Evolutionary conservation across 2,329 filamentous ascomycete genomes (phyloP).

Genomic region (Pleoardoris graminearum): DNA sequence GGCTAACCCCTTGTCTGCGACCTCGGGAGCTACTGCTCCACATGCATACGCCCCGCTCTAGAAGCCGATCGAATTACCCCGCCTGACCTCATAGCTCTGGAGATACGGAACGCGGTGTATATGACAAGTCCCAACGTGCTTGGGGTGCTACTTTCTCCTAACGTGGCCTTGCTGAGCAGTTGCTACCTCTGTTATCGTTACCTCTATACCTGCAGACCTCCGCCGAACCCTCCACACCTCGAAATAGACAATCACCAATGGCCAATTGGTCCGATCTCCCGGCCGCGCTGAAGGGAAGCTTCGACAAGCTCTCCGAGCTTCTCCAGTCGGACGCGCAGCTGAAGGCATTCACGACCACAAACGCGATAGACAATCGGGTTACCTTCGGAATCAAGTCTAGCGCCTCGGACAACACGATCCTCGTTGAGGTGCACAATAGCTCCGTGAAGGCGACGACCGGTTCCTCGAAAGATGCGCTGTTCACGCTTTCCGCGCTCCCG

Average conservation of each 20-base stretch:
- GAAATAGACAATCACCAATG: no score
- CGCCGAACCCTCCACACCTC: no score
- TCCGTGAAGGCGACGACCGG: conserved; percentile 33
- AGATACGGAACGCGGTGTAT: conserved; percentile 13
- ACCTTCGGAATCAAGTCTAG: conserved; percentile 44
- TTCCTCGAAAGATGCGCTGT: conserved; percentile 39
- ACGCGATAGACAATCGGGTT: conserved; percentile 37
- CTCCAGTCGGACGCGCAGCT: conserved; percentile 40
- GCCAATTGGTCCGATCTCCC: conserved; percentile 41
- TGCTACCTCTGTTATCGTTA: not conserved
- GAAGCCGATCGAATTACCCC: conserved; percentile 24
- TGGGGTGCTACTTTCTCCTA: not conserved
- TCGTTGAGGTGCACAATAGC: conserved; percentile 40
- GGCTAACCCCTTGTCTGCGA: conserved; percentile 12
- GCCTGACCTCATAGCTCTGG: conserved; percentile 29
- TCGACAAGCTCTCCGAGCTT: conserved; percentile 37
- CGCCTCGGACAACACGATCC: conserved; percentile 38
- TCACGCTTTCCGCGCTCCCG: conserved; percentile 48
- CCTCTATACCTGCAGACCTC: not conserved
- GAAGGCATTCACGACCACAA: conserved; percentile 41
- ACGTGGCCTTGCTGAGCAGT: not conserved
- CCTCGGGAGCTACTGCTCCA: conserved; percentile 23
- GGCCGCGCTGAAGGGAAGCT: conserved; percentile 34
- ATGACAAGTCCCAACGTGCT: conserved; percentile 3
- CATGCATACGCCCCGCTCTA: conserved; percentile 34